Evolutionary conservation across 352 stramenopile genomes (phyloP).

Genomic region (Phytophthora europaea): DNA sequence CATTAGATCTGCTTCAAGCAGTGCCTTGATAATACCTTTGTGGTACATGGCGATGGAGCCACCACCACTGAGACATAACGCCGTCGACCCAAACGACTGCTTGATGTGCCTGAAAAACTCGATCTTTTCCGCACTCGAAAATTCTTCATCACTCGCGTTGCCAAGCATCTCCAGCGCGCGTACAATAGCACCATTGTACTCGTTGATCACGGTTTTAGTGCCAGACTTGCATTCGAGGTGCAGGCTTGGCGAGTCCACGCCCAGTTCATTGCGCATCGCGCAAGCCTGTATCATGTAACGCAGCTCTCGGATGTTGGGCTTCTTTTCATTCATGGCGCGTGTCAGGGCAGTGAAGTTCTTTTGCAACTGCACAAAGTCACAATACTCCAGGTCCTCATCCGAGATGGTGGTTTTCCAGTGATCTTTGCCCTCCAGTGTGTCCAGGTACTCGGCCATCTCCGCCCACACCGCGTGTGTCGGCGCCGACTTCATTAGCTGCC

Average conservation of each 20-base stretch:
- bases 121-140: slow-evolving; percentile 35
- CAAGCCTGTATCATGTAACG: slow-evolving; percentile 75
- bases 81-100: slow-evolving; percentile 91
- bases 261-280: slow-evolving; percentile 74
- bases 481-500: slow-evolving; percentile 65
- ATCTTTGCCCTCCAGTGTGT: slow-evolving; percentile 66
- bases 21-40: slow-evolving; percentile 93
- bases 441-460: slow-evolving; percentile 71
- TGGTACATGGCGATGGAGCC: slow-evolving; percentile 96
- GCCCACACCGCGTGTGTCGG: slow-evolving; percentile 61
- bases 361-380: slow-evolving; percentile 67
- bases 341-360: slow-evolving; percentile 50
- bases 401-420: slow-evolving; percentile 66
- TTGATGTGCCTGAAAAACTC: slow-evolving; percentile 73
- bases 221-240: slow-evolving; percentile 71
- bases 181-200: slow-evolving; percentile 59
- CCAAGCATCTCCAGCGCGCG: slow-evolving; percentile 58
- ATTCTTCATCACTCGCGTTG: slow-evolving; percentile 32
- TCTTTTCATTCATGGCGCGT: slow-evolving; percentile 33
- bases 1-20: slow-evolving; percentile 90
- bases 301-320: slow-evolving; percentile 55
- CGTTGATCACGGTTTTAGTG: slow-evolving; percentile 71
- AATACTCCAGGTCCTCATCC: slow-evolving; percentile 64
- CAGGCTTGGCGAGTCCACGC: slow-evolving; percentile 62
- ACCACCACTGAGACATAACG: slow-evolving; percentile 94